phyloP scores from a whole-genome alignment of 1,284 basidiomycete genomes.

The Sanghuangporus sanghuang region DNA sequence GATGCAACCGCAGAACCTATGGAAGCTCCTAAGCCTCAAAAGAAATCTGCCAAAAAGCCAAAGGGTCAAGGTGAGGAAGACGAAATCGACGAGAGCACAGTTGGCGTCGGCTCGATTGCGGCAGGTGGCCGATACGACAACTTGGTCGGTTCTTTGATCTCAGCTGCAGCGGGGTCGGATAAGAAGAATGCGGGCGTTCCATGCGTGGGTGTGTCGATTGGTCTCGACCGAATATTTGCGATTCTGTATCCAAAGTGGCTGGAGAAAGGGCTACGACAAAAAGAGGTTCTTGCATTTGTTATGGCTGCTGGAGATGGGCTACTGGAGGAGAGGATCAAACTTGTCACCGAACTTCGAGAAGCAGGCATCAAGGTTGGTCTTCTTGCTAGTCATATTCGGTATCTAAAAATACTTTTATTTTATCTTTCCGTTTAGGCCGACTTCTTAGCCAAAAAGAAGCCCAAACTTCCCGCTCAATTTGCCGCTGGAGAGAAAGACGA shows the following conservation, averaged over 20 bases:
- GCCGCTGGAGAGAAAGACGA: conserved; percentile 89
- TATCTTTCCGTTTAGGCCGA: conserved; percentile 56
- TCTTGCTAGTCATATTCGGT: neutral
- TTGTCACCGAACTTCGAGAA: conserved; percentile 81
- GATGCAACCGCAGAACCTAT: conserved; percentile 35
- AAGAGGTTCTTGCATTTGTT: conserved; percentile 94
- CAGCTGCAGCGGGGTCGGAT: conserved; percentile 69
- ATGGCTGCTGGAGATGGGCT: conserved; percentile 91
- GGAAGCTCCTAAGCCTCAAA: conserved; percentile 33
- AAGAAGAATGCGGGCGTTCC: conserved; percentile 71
- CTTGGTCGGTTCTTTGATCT: conserved; percentile 91
- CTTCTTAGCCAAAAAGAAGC: conserved; percentile 90
- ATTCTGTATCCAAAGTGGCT: conserved; percentile 86
- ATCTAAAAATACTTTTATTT: neutral
- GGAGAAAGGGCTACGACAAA: conserved; percentile 73
- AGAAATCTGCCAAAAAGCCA: conserved; percentile 49
- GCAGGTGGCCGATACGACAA: conserved; percentile 97
- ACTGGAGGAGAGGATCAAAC: conserved; percentile 78
- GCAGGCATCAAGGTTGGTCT: conserved; percentile 80
- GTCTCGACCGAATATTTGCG: conserved; percentile 94
- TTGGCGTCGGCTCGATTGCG: conserved; percentile 97
- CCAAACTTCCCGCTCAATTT: conserved; percentile 85
- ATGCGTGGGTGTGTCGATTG: conserved; percentile 92
- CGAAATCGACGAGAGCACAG: conserved; percentile 87
- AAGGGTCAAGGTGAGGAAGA: conserved; percentile 65